A percentile compares a stretch with the other conserved stretches of the same genome.
Evolutionary conservation across 106 monocot species (phyloP).

Genomic region (Ottelia alismoides): DNA sequence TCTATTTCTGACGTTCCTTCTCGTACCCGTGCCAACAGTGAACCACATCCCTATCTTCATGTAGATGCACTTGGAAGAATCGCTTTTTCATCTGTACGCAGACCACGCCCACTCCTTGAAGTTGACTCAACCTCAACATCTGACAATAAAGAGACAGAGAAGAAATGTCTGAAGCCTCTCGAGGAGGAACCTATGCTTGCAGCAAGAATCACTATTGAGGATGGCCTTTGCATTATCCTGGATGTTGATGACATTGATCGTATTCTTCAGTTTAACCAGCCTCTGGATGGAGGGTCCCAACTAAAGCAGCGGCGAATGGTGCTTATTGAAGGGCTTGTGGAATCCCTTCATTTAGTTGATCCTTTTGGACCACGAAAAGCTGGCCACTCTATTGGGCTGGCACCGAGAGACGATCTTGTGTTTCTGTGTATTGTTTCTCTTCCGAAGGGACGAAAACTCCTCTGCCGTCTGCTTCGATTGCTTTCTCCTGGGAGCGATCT

Average conservation of each 20-base stretch:
- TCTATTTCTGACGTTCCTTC: conserved; percentile 29
- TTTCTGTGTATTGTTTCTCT: conserved; percentile 13
- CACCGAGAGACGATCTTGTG: conserved; percentile 6
- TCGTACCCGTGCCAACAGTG: conserved; percentile 19
- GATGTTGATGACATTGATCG: conserved; percentile 24
- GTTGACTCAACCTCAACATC: background rate
- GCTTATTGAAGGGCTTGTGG: conserved; percentile 12
- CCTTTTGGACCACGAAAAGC: conserved; percentile 8
- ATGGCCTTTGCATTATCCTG: conserved; percentile 17
- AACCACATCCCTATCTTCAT: conserved; percentile 36
- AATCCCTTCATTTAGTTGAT: conserved; percentile 16
- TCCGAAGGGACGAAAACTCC: conserved; percentile 16
- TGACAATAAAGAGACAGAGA: background rate
- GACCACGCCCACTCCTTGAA: conserved; percentile 26
- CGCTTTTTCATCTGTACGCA: conserved; percentile 37
- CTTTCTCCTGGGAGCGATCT: conserved; percentile 13
- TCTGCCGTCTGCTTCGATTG: conserved; percentile 6
- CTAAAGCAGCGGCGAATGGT: conserved; percentile 10
- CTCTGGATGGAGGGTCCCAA: conserved; percentile 13
- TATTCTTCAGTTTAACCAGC: conserved; percentile 9
- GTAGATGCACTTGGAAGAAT: conserved; percentile 36
- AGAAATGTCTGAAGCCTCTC: conserved; percentile 12
- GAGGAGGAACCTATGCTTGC: conserved; percentile 19
- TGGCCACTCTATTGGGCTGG: conserved; percentile 5
- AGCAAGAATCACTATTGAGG: conserved; percentile 20